Conservation (phyloP, 768 basidiomycete genomes). For the Auricularia heimuer region DNA sequence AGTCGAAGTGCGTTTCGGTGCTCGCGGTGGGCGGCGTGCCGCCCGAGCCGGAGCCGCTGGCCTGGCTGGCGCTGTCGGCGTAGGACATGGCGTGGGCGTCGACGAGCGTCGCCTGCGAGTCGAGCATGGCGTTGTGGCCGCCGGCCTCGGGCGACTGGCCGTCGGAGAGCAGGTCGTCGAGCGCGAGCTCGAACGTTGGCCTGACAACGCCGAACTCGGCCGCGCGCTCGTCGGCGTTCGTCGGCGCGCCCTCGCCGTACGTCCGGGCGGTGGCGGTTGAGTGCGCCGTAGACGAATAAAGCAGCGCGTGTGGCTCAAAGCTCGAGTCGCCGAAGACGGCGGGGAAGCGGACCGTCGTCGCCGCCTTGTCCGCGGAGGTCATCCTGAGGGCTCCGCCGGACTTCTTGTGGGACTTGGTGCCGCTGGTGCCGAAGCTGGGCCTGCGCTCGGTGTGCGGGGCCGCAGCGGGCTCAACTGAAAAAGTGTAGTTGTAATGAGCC, state of each 20-base stretch:
- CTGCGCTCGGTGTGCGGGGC: slow-evolving; percentile 25
- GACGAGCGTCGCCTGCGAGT: too few species aligned
- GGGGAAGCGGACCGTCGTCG: slow-evolving; percentile 51
- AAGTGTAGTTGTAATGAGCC: slow-evolving; percentile 86
- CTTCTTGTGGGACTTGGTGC: slow-evolving; percentile 50
- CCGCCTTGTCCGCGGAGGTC: background rate
- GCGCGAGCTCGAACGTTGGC: slow-evolving; percentile 76
- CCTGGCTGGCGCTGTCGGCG: background rate
- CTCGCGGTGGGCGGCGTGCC: slow-evolving; percentile 1
- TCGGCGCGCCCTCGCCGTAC: slow-evolving; percentile 65
- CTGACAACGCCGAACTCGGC: slow-evolving; percentile 54
- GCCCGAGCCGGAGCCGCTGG: background rate
- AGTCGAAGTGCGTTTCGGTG: background rate
- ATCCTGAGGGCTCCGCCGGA: background rate
- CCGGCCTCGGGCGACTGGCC: slow-evolving; percentile 19
- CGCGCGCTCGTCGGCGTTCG: slow-evolving; percentile 28
- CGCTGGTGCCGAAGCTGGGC: slow-evolving; percentile 30
- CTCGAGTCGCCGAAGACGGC: slow-evolving; percentile 54
- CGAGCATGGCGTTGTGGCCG: too few species aligned
- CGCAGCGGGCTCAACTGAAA: slow-evolving; percentile 57
- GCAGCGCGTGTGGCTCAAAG: slow-evolving; percentile 69
- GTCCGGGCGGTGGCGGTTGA: slow-evolving; percentile 59
- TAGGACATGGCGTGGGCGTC: too few species aligned
- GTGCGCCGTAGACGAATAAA: slow-evolving; percentile 44
- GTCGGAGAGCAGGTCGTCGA: slow-evolving; percentile 67